Evolutionary conservation across 441 rosid genomes (phyloP).

Genomic region (Gossypium davidsonii): DNA sequence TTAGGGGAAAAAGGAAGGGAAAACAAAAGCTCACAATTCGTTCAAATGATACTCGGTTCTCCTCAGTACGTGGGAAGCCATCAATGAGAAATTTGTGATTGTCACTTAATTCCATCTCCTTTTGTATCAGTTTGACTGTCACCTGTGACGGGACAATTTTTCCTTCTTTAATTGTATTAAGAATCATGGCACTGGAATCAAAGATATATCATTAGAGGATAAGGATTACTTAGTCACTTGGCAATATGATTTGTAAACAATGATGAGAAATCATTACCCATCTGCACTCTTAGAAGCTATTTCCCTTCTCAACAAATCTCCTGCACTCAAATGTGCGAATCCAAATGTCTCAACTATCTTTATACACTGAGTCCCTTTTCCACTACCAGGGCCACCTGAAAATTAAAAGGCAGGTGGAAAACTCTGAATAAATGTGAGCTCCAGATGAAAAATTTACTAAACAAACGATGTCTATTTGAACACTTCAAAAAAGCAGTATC

Average conservation of each 20-base stretch:
- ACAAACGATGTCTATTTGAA: background rate
- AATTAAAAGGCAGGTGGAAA: slow-evolving; percentile 17
- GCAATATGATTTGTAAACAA: background rate
- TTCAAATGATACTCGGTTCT: slow-evolving; percentile 66
- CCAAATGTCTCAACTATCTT: slow-evolving; percentile 63
- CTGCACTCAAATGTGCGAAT: slow-evolving; percentile 62
- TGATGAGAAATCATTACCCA: slow-evolving; percentile 33
- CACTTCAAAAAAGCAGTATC: background rate
- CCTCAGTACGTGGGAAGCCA: slow-evolving; percentile 73
- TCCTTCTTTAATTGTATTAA: slow-evolving; percentile 59
- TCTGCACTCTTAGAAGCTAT: slow-evolving; percentile 44
- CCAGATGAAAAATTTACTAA: background rate
- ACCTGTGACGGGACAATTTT: slow-evolving; percentile 72
- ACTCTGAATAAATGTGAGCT: slow-evolving; percentile 1
- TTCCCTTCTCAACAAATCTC: slow-evolving; percentile 65
- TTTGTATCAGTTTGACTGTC: slow-evolving; percentile 52
- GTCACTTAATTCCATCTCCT: slow-evolving; percentile 50
- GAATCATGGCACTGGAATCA: slow-evolving; percentile 51
- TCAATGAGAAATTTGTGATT: slow-evolving; percentile 60
- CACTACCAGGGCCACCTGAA: slow-evolving; percentile 76
- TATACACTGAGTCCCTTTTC: slow-evolving; percentile 70
- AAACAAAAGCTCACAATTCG: slow-evolving; percentile 37
- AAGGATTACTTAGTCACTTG: background rate
- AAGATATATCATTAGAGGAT: slow-evolving; percentile 18
- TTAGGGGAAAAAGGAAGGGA: background rate